Evolutionary conservation across 1,284 basidiomycete genomes (phyloP).

Genomic region (Fomitopsis pinicola): DNA sequence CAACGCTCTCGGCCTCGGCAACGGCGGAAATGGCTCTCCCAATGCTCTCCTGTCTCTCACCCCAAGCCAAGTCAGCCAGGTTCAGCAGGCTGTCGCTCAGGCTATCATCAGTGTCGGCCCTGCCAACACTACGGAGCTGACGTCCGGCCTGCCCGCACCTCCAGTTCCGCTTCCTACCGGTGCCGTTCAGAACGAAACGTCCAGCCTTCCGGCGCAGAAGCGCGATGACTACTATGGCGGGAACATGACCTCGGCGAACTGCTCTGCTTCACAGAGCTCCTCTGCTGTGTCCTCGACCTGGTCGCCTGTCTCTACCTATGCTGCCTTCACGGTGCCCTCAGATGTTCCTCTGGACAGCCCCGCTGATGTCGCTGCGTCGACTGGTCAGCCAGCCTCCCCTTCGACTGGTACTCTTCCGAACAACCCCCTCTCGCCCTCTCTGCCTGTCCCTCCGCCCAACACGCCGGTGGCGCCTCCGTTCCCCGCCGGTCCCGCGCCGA

Average conservation of each 20-base stretch:
- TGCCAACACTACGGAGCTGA: neutral
- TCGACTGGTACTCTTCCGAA: neutral
- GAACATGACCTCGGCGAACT: neutral
- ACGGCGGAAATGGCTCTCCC: neutral
- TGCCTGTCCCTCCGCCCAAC: neutral
- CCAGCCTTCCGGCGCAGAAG: neutral
- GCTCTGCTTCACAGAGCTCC: neutral
- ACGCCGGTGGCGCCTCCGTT: constrained; percentile 4
- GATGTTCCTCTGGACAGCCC: neutral
- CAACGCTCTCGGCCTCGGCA: constrained; percentile 1
- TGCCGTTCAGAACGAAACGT: neutral
- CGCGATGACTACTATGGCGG: neutral
- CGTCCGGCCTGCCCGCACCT: neutral
- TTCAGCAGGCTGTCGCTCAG: constrained; percentile 3
- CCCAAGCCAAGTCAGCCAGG: neutral
- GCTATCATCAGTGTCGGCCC: neutral
- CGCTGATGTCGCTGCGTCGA: neutral
- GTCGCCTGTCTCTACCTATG: neutral
- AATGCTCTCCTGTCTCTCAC: neutral
- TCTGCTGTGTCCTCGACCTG: neutral
- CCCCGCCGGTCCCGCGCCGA: neutral
- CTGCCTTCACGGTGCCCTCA: neutral
- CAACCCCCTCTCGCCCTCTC: constrained; percentile 7
- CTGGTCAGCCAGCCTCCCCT: neutral
- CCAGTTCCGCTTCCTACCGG: neutral